A percentile compares a stretch with the other conserved stretches of the same genome.
Evolutionary conservation across 2,329 filamentous ascomycete genomes (phyloP).

Genomic region (Verruconis gallopava): DNA sequence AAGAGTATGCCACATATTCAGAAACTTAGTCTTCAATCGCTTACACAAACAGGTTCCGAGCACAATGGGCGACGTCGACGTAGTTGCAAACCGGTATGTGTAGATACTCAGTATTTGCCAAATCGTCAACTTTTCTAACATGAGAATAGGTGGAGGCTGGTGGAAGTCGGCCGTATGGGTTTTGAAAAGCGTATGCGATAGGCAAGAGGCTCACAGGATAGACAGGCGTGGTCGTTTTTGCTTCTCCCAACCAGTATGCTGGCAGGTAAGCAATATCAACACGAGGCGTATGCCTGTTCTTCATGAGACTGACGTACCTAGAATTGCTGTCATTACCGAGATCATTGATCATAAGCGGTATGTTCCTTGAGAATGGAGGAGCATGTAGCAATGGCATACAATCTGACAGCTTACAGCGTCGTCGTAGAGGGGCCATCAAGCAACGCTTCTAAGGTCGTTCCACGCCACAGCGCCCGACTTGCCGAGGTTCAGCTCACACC

Average conservation of each 20-base stretch:
- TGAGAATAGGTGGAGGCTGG: constrained; percentile 64
- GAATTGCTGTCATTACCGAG: constrained; percentile 90
- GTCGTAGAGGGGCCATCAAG: constrained; percentile 89
- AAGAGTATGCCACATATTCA: neutral
- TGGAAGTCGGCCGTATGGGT: constrained; percentile 73
- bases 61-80: constrained; percentile 35
- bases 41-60: constrained; percentile 15
- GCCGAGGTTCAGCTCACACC: constrained; percentile 77
- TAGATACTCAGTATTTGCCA: constrained; percentile 1
- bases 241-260: constrained; percentile 57
- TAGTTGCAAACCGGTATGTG: constrained; percentile 31
- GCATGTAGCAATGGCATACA: constrained; percentile 18
- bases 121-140: neutral
- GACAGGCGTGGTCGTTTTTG: constrained; percentile 73
- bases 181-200: neutral
- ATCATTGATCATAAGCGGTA: constrained; percentile 99
- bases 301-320: constrained; percentile 32
- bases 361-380: too few relatives aligned
- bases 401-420: constrained; percentile 2
- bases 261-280: constrained; percentile 30
- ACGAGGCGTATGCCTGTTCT: too few relatives aligned
- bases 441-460: constrained; percentile 64
- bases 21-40: neutral
- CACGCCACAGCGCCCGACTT: constrained; percentile 77
- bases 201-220: neutral